Conservation (phyloP, 768 basidiomycete genomes). For the Cantharellus cinnabarinus region DNA sequence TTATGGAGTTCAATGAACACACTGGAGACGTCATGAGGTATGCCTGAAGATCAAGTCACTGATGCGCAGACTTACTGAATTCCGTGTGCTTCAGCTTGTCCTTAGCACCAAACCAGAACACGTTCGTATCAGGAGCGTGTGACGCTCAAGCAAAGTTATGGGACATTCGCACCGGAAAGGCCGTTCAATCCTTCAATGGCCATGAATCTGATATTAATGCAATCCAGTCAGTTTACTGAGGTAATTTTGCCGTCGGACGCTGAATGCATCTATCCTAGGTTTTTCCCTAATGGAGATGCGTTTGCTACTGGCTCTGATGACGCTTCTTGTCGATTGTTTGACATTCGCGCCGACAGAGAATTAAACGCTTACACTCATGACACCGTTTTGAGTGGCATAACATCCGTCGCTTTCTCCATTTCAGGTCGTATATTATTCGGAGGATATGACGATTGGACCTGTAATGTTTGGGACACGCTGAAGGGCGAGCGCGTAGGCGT, state of each 20-base stretch:
- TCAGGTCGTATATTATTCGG: constrained; percentile 95
- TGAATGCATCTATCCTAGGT: constrained; percentile 29
- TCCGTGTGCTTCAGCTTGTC: constrained; percentile 41
- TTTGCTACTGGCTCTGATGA: constrained; percentile 98
- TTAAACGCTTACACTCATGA: constrained; percentile 94
- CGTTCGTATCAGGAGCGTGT: constrained; percentile 98
- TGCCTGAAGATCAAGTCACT: constrained; percentile 9
- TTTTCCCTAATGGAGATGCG: constrained; percentile 98
- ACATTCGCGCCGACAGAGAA: constrained; percentile 94
- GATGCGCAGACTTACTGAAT: background rate
- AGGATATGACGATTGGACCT: constrained; percentile 99
- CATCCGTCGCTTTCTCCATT: constrained; percentile 95
- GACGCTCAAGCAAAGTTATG: constrained; percentile 97
- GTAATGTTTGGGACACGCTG: constrained; percentile 98
- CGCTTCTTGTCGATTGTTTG: constrained; percentile 93
- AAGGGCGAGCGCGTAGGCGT: constrained; percentile 98
- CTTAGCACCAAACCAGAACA: constrained; percentile 78
- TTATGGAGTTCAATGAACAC: constrained; percentile 98
- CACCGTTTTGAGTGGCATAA: constrained; percentile 97
- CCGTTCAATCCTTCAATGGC: constrained; percentile 95
- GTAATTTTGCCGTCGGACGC: background rate
- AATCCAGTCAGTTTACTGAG: constrained; percentile 51
- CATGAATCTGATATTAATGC: constrained; percentile 99
- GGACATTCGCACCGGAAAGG: constrained; percentile 95
- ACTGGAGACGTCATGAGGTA: constrained; percentile 99